phyloP scores from a whole-genome alignment of 306 rosid species.

The Bauhinia variegata region DNA sequence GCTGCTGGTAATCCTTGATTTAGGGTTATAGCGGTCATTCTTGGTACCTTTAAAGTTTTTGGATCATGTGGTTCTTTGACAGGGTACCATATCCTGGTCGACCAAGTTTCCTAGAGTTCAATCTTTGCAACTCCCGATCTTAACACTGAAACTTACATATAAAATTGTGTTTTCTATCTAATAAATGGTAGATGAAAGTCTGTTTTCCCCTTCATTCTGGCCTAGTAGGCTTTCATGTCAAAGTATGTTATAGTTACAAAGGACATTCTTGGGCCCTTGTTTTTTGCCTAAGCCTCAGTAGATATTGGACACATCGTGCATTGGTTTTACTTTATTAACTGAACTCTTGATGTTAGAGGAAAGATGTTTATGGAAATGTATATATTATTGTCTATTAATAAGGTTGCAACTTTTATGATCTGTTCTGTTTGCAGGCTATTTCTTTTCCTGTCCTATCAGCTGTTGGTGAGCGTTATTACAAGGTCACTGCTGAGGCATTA shows the following conservation, averaged over 20 bases:
- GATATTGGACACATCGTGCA: conserved; percentile 12
- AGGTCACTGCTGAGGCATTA: conserved; percentile 98
- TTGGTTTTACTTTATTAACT: conserved; percentile 7
- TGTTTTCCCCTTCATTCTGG: conserved; percentile 6
- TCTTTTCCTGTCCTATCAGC: conserved; percentile 96
- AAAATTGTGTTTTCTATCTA: conserved; percentile 12
- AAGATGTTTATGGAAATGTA: background rate
- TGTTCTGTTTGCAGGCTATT: conserved; percentile 64
- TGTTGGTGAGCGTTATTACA: conserved; percentile 97
- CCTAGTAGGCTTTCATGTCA: background rate
- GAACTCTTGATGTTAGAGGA: conserved; percentile 18
- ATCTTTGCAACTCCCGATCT: background rate
- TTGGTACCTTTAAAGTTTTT: conserved; percentile 8
- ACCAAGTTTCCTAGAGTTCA: conserved; percentile 6
- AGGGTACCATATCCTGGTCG: conserved; percentile 11
- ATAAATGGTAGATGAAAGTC: conserved; percentile 8
- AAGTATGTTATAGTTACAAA: conserved; percentile 11
- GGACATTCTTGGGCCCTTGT: background rate
- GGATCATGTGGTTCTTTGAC: conserved; percentile 10
- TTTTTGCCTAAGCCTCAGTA: conserved; percentile 11
- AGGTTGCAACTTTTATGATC: conserved; percentile 5
- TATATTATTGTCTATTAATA: conserved; percentile 1
- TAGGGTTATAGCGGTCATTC: conserved; percentile 1
- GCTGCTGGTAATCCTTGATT: conserved; percentile 4
- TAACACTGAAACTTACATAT: background rate